These are phyloP conservation scores for Drechslerella stenobrocha DNA, from an alignment of 2,329 filamentous ascomycete genomes.

Conservation along the genomic window DNA sequence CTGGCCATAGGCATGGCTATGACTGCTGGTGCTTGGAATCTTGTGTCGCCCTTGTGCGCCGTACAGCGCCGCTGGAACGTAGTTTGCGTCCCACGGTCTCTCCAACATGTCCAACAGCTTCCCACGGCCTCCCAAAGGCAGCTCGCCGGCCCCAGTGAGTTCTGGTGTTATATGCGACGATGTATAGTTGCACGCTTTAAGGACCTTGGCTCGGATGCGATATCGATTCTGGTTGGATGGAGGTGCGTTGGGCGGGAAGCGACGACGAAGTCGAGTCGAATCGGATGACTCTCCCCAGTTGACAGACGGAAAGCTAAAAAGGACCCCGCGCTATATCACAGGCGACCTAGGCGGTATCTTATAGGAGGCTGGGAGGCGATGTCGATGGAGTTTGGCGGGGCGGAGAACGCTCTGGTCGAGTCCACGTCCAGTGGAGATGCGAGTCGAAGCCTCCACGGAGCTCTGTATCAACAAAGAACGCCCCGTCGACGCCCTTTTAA, in stretches of 20 bases:
- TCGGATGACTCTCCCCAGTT: neutral
- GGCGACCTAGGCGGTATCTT: neutral
- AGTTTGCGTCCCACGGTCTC: slow-evolving; percentile 49
- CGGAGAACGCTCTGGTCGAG: neutral
- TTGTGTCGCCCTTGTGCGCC: slow-evolving; percentile 48
- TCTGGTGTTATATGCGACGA: slow-evolving; percentile 1
- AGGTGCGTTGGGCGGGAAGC: slow-evolving; percentile 37
- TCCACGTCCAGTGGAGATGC: no score
- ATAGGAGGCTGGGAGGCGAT: neutral
- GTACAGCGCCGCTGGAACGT: slow-evolving; percentile 48
- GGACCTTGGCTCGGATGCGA: slow-evolving; percentile 4
- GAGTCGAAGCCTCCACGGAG: neutral
- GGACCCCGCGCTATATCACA: slow-evolving; percentile 5
- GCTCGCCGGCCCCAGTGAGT: slow-evolving; percentile 31
- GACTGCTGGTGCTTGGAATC: slow-evolving; percentile 45
- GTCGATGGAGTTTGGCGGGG: neutral
- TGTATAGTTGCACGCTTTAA: slow-evolving; percentile 3
- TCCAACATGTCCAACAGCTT: slow-evolving; percentile 47
- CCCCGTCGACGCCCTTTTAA: slow-evolving; percentile 25
- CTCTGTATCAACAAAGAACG: slow-evolving; percentile 6
- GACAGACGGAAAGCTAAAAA: neutral
- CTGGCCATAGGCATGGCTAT: slow-evolving; percentile 35
- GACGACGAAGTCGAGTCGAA: neutral
- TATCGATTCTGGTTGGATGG: slow-evolving; percentile 14
- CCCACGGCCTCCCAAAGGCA: slow-evolving; percentile 22